A percentile compares a stretch with the other conserved stretches of the same genome.
These are phyloP conservation scores for Acacia acuminata DNA, from an alignment of 306 rosid genomes.

Conservation along the genomic window DNA sequence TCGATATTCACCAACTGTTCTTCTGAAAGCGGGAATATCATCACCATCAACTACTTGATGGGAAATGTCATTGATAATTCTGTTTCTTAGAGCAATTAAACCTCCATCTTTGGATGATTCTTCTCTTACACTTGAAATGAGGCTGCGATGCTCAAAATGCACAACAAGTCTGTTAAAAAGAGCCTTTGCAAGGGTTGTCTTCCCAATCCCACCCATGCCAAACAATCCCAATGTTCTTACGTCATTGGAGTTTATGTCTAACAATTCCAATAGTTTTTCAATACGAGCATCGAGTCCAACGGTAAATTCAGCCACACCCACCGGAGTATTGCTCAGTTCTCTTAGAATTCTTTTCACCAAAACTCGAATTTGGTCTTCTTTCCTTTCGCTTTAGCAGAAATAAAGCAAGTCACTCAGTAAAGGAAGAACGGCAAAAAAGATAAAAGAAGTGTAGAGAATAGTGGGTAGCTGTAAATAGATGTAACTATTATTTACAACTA, in stretches of 20 bases:
- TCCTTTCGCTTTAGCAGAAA: slow-evolving; percentile 14
- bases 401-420: not conserved
- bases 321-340: slow-evolving; percentile 38
- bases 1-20: slow-evolving; percentile 28
- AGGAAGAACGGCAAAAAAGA: not conserved
- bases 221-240: slow-evolving; percentile 48
- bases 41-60: not conserved
- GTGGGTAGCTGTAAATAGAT: not conserved
- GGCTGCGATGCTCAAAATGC: slow-evolving; percentile 42
- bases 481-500: not conserved
- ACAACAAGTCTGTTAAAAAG: slow-evolving; percentile 49
- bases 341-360: slow-evolving; percentile 32
- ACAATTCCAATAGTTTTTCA: slow-evolving; percentile 15
- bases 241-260: slow-evolving; percentile 46
- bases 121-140: slow-evolving; percentile 56
- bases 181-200: slow-evolving; percentile 69
- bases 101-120: slow-evolving; percentile 38
- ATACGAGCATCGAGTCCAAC: slow-evolving; percentile 58
- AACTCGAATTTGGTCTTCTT: slow-evolving; percentile 10
- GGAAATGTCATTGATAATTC: slow-evolving; percentile 34
- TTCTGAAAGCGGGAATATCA: slow-evolving; percentile 28
- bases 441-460: not conserved
- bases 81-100: slow-evolving; percentile 44
- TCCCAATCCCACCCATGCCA: slow-evolving; percentile 76
- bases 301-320: slow-evolving; percentile 39